Conservation (phyloP, 2,329 filamentous ascomycete species). For the Fusarium denticulatum region DNA sequence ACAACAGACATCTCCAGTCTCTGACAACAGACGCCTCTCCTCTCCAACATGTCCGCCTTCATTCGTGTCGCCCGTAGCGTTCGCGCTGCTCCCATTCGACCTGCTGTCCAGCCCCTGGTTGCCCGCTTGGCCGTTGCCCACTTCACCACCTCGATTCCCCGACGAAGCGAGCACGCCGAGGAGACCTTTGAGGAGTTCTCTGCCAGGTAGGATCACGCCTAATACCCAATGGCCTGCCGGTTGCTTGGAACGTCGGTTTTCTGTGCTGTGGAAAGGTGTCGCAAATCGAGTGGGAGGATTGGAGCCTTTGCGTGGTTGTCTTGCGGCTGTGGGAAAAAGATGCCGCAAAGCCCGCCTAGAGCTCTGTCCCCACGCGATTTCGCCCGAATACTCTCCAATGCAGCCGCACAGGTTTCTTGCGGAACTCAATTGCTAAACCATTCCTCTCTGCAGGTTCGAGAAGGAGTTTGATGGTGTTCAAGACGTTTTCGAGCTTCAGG, state of each 20-base stretch:
- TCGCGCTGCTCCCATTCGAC: constrained; percentile 70
- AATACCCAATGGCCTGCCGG: constrained; percentile 26
- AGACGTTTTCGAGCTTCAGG: constrained; percentile 99
- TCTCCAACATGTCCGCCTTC: constrained; percentile 72
- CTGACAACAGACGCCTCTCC: constrained; percentile 30
- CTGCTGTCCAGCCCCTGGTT: constrained; percentile 64
- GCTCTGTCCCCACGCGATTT: constrained; percentile 41
- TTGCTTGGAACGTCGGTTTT: constrained; percentile 3
- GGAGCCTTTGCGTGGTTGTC: constrained; percentile 7
- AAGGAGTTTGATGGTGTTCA: constrained; percentile 98
- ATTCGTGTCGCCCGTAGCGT: constrained; percentile 77
- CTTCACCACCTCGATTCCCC: constrained; percentile 72
- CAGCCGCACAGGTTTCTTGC: constrained; percentile 26
- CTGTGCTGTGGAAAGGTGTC: background rate
- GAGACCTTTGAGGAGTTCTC: constrained; percentile 99
- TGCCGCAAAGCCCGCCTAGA: constrained; percentile 40
- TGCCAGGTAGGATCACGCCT: constrained; percentile 76
- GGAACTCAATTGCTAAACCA: constrained; percentile 45
- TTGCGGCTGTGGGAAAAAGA: constrained; percentile 36
- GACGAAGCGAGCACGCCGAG: constrained; percentile 77
- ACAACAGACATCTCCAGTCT: constrained; percentile 37
- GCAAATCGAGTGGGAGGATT: background rate
- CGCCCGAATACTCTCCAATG: constrained; percentile 42
- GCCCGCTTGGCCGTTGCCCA: constrained; percentile 65
- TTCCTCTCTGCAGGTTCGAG: constrained; percentile 78